These are phyloP conservation scores for Scortechinia acanthostroma DNA, from an alignment of 2,329 filamentous ascomycete species.

Conservation along the genomic window DNA sequence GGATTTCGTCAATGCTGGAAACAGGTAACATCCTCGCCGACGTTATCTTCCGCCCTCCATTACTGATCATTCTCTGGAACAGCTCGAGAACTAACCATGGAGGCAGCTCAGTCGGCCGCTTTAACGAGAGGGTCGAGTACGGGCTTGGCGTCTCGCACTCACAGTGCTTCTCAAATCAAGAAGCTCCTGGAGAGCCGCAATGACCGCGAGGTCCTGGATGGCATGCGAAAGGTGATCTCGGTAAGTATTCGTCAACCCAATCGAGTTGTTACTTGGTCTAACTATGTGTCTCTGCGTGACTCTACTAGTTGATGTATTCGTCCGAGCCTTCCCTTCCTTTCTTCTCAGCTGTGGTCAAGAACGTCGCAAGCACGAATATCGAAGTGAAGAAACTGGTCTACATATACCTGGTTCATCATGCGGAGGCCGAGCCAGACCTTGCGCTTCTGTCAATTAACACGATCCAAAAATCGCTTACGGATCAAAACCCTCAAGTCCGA, in stretches of 20 bases:
- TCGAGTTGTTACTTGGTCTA: too few species aligned
- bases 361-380: constrained; percentile 85
- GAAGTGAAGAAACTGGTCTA: constrained; percentile 98
- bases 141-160: constrained; percentile 51
- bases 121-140: constrained; percentile 24
- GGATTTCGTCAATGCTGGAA: constrained; percentile 1
- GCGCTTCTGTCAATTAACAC: constrained; percentile 96
- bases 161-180: constrained; percentile 81
- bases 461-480: constrained; percentile 93
- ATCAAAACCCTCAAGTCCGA: constrained; percentile 81
- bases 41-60: background rate
- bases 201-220: constrained; percentile 88
- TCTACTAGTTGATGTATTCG: background rate
- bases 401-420: constrained; percentile 94
- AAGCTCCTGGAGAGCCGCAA: constrained; percentile 89
- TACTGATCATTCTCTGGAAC: background rate
- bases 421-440: constrained; percentile 90
- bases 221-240: constrained; percentile 78
- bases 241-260: constrained; percentile 38
- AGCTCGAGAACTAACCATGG: constrained; percentile 91
- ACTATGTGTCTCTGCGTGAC: background rate
- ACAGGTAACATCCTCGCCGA: background rate
- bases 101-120: constrained; percentile 85
- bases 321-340: constrained; percentile 76
- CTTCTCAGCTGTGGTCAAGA: constrained; percentile 98